Base-by-base conservation (phyloP, 2,329 filamentous ascomycete species). In the Penicillium sp. region DNA sequence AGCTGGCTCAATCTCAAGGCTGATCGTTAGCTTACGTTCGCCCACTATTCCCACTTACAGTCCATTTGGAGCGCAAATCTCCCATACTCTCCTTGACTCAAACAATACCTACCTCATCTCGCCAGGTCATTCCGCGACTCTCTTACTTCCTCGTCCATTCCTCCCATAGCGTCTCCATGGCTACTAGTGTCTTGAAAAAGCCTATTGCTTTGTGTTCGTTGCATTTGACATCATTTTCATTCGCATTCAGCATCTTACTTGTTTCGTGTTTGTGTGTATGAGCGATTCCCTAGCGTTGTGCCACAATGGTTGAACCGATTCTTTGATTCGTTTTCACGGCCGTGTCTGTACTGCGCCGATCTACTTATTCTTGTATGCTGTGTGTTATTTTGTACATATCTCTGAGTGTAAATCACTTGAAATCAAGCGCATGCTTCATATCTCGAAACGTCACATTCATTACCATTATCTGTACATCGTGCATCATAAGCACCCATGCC, bases 1-100 rank as follows among this genome's bases (percentile, higher is more conserved):
- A 77, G 75, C 64, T 77, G 75, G 75, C 63, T 77, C 48, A 76
- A 77, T 59, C 64, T 77, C 35, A 56, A 72, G 26, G 65, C 66
- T 16, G 65, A 67, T n/a, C 66, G 64, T 55, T 69, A 44, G 57
- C 17, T 17, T 14, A 30, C 19, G 36, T 19, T 51, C 38, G 38
- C 35, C 48, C 22, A 41, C 26, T 17, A 12, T 10, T 50, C 22
- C 31, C 37, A 47, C 45, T 19, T 53, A 25, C 44, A 49, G 19
- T 44, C 26, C 17, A 14, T 17, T 35, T 17, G 28, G 30, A 51
- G 48, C 30, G 30, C 40, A 51, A 26, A 22, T 51, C 48, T 36
- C 30, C 37, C 38, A 36, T 22, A 42, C 47, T 14, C 36, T 31
- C 35, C 41, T 26, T 30, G 10, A 40, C 11, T 28, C 35, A n/a